A percentile compares a stretch with the other conserved stretches of the same genome.
These are phyloP conservation scores for Voacanga thouarsii DNA, from an alignment of 257 asterid species.

Conservation along the genomic window DNA sequence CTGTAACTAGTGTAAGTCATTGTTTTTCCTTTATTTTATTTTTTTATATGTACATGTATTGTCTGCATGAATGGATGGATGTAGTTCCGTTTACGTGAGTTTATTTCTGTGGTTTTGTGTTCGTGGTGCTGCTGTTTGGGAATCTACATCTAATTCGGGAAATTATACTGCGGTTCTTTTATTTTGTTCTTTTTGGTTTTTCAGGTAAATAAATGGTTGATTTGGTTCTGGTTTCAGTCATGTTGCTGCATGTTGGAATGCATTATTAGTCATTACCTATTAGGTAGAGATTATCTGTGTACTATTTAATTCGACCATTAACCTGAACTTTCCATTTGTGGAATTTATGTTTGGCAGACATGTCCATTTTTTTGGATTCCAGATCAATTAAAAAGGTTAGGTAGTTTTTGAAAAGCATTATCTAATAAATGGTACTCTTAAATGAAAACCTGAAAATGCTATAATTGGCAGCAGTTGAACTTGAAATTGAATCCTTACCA, in stretches of 20 bases:
- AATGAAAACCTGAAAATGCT: not conserved
- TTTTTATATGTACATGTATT: not conserved
- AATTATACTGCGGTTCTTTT: not conserved
- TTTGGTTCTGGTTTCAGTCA: not conserved
- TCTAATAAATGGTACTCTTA: not conserved
- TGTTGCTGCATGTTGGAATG: not conserved
- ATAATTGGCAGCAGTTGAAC: not conserved
- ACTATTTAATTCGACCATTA: not conserved
- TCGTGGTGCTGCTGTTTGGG: not conserved
- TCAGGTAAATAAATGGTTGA: not conserved
- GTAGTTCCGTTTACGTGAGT: not conserved
- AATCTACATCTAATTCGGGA: not conserved
- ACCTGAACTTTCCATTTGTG: not conserved
- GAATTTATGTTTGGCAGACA: not conserved
- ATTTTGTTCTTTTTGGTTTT: not conserved
- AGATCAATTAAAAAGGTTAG: not conserved
- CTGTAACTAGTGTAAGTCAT: conserved; percentile 47
- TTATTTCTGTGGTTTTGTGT: not conserved
- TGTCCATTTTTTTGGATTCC: not conserved
- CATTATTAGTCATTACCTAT: not conserved
- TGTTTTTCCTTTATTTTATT: not conserved
- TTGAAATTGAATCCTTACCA: not conserved
- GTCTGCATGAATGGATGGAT: not conserved
- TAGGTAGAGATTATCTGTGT: not conserved
- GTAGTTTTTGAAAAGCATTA: not conserved